phyloP scores from a whole-genome alignment of 257 asterid species.

The Buddleja alternifolia region DNA sequence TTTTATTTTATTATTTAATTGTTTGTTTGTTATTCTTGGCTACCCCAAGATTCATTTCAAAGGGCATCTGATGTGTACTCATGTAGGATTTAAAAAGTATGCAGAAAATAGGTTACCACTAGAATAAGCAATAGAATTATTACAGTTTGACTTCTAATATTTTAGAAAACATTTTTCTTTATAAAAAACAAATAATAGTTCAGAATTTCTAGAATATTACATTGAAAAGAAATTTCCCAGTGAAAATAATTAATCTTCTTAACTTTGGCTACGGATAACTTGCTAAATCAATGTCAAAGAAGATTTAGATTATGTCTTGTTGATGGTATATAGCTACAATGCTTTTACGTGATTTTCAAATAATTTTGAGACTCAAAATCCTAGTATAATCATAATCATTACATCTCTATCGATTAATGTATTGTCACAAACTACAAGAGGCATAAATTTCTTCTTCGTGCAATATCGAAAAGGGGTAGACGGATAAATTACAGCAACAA shows the following conservation, averaged over 20 bases:
- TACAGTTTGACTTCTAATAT: conserved; percentile 37
- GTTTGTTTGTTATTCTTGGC: conserved; percentile 36
- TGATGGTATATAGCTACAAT: too few species aligned
- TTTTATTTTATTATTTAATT: conserved; percentile 15
- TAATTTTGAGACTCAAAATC: too few species aligned
- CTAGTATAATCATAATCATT: too few species aligned
- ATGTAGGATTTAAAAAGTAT: conserved; percentile 38
- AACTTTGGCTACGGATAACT: not conserved
- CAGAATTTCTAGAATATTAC: conserved; percentile 22
- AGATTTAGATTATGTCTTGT: not conserved
- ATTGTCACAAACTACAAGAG: too few species aligned
- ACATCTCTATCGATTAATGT: too few species aligned
- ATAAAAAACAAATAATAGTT: not conserved
- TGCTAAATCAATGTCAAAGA: not conserved
- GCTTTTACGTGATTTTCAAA: too few species aligned
- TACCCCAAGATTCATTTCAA: conserved; percentile 84
- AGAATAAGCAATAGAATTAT: conserved; percentile 31
- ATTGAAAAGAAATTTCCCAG: not conserved
- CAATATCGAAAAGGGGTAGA: too few species aligned
- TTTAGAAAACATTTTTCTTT: not conserved
- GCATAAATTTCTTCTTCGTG: too few species aligned
- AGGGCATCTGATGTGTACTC: conserved; percentile 57
- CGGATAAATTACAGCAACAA: too few species aligned
- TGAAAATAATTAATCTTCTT: not conserved
- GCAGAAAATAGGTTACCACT: not conserved